phyloP scores from a whole-genome alignment of 495 filamentous ascomycete species.

The Achaetomiella virescens region DNA sequence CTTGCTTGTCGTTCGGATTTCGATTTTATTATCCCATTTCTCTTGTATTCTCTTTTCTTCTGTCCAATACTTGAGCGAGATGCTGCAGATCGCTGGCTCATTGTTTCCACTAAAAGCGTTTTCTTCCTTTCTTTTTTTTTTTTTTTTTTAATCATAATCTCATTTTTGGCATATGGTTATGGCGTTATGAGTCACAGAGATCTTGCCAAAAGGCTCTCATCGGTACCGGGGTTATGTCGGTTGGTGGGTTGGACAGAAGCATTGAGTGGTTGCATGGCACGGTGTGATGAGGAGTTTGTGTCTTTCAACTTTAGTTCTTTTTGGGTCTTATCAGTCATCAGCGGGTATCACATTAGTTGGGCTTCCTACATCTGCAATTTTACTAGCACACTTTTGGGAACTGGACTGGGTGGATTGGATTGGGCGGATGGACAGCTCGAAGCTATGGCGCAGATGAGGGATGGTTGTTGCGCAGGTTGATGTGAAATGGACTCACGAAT shows the following conservation, averaged over 20 bases:
- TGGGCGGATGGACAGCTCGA: not conserved
- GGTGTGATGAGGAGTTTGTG: conserved; percentile 7
- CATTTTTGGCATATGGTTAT: not conserved
- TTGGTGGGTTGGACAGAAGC: not conserved
- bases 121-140: not conserved
- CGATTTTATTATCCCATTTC: not conserved
- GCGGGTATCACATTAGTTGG: not conserved
- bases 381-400: not conserved
- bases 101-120: not conserved
- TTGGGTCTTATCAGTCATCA: not conserved
- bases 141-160: not conserved
- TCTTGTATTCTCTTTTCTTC: not conserved
- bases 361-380: not conserved
- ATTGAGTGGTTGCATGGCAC: conserved; percentile 8
- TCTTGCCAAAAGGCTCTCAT: not conserved
- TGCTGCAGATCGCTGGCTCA: not conserved
- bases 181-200: not conserved
- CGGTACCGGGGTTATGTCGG: not conserved
- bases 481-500: not conserved
- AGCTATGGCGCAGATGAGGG: not conserved
- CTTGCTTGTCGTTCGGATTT: no score
- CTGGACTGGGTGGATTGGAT: not conserved
- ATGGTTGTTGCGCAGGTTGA: not conserved
- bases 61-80: not conserved
- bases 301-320: not conserved